Percentiles rank a stretch among this genome's conserved stretches.
Evolutionary conservation across 2,329 filamentous ascomycete species (phyloP).

Genomic region (Colletotrichum truncatum): DNA sequence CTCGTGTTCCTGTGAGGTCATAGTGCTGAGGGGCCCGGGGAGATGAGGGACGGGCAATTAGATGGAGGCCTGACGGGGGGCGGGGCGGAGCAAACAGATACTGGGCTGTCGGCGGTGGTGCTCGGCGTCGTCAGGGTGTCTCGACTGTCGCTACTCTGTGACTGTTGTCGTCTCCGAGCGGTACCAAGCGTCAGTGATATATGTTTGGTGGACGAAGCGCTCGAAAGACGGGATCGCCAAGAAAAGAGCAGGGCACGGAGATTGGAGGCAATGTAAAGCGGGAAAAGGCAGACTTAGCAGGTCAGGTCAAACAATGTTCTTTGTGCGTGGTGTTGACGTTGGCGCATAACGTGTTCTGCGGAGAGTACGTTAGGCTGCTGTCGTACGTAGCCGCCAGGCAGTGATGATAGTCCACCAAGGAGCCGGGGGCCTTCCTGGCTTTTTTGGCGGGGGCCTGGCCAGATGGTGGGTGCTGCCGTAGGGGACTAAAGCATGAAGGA

Average conservation of each 20-base stretch:
- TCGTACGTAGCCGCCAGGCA: slow-evolving; percentile 25
- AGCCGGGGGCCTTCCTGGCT: slow-evolving; percentile 15
- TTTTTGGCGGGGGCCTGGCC: slow-evolving; percentile 1
- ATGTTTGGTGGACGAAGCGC: slow-evolving; percentile 25
- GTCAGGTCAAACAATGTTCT: neutral
- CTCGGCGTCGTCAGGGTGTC: neutral
- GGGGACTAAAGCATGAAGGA: neutral
- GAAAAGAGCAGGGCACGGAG: neutral
- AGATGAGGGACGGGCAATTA: slow-evolving; percentile 8
- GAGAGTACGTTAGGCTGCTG: slow-evolving; percentile 15
- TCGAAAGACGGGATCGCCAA: neutral
- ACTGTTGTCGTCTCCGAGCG: neutral
- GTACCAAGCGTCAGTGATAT: neutral
- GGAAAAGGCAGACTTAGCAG: neutral
- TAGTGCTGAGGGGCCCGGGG: slow-evolving; percentile 20
- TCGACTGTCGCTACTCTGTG: neutral
- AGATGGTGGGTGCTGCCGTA: neutral
- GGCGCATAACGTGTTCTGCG: slow-evolving; percentile 18
- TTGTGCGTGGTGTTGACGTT: slow-evolving; percentile 26
- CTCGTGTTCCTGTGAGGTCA: slow-evolving; percentile 30
- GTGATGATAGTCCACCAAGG: slow-evolving; percentile 6
- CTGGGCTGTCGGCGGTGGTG: neutral
- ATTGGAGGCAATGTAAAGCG: neutral
- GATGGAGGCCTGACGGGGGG: slow-evolving; percentile 6
- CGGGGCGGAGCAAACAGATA: slow-evolving; percentile 11